Base-by-base conservation (phyloP, 257 asterid genomes). In the Solanum medicagineum region DNA sequence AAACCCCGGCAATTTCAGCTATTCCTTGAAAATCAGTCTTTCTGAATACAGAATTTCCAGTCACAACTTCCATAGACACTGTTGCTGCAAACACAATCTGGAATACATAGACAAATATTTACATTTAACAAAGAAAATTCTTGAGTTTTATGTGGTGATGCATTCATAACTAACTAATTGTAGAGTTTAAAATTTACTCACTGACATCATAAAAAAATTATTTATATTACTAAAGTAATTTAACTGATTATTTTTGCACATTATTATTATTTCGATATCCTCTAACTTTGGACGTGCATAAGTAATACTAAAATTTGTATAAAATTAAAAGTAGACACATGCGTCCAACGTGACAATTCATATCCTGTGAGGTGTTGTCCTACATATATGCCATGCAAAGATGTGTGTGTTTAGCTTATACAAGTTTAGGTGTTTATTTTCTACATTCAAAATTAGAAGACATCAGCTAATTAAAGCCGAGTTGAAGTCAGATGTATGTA, bases 11-110 rank as follows among this genome's bases (percentile, higher is more conserved):
- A 4, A 92, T 95, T 87, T 94, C 98, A 47, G 84, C 97, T 7
- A 95, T 89, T 17, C 97, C 97, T 84, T 89, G 88, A 85, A 92
- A 24, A 80, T 95, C 99, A 91, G 91, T 71, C 91, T 95, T 95
- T 54, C 90, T 84, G 85, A 95, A 94, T 4, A 95, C 84, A 0
- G 99, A 94, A 87, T 91, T 94, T 19, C 99, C 99, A 0, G 98
- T 95, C 85, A 89, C 94, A 1, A 88, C 40, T 84, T 95, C 99
- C 89, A 87, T 54, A 24, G 94, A 87, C 4, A 95, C 84, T 19
- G 99, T 94, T 16, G 95, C 97, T 51, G 97, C 98, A 87, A 95
- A 95, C 60, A 94, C 95, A 55, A 95, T 87, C 99, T 95, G 87
- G 5, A 71, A 22, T 6, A 59, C 8, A 29, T 22, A 17, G 2